Percentiles rank a stretch among this genome's conserved stretches.
These are phyloP conservation scores for Chaetomium sp. DNA, from an alignment of 2,329 filamentous ascomycete species.

Conservation along the genomic window DNA sequence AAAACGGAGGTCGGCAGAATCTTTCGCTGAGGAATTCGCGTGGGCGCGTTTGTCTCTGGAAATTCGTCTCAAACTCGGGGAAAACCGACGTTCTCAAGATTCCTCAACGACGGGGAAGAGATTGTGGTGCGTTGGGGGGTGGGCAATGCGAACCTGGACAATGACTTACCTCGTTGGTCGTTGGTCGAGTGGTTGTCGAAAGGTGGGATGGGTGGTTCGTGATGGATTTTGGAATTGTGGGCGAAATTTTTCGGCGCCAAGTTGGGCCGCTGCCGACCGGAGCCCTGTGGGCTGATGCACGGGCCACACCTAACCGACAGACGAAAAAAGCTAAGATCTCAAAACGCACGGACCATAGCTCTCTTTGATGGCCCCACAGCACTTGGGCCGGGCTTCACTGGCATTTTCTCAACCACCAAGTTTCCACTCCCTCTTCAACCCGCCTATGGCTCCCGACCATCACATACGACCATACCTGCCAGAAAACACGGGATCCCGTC, in stretches of 20 bases:
- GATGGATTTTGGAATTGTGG: slow-evolving; percentile 25
- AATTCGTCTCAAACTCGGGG: background rate
- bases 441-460: background rate
- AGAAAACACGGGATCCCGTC: background rate
- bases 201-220: slow-evolving; percentile 13
- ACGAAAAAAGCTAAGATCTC: no score
- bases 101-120: background rate
- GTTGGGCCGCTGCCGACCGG: slow-evolving; percentile 20
- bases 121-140: background rate
- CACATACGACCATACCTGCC: background rate
- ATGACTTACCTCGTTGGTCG: slow-evolving; percentile 25
- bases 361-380: no score
- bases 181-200: slow-evolving; percentile 22
- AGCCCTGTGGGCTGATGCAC: slow-evolving; percentile 14
- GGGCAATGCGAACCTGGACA: slow-evolving; percentile 6
- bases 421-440: no score
- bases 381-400: no score
- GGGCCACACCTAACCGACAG: no score
- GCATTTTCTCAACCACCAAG: no score
- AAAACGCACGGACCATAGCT: no score
- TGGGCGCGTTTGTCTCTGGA: background rate
- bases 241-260: slow-evolving; percentile 22
- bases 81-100: slow-evolving; percentile 1
- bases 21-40: background rate
- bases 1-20: slow-evolving; percentile 1